Conservation (phyloP, 331 rosid genomes). For the Phaseolus coccineus region DNA sequence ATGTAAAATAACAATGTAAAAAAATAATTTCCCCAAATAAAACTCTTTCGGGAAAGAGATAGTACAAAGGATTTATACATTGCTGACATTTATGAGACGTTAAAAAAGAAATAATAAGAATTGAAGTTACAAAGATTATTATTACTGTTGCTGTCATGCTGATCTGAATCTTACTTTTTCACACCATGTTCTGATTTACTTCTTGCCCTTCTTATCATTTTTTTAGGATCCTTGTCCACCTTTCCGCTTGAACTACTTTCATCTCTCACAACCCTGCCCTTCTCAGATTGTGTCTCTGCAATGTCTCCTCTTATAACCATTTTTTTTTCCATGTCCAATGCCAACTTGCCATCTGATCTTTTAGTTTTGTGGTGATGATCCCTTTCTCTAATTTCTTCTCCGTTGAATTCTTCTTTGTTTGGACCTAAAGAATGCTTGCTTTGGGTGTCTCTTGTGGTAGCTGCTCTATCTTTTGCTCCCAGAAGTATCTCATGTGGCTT, state of each 20-base stretch:
- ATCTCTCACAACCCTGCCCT: constrained; percentile 49
- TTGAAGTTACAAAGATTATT: constrained; percentile 38
- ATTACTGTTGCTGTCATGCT: not conserved
- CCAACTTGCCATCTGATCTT: constrained; percentile 61
- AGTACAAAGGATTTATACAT: constrained; percentile 48
- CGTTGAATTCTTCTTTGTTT: constrained; percentile 49
- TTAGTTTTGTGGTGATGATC: constrained; percentile 48
- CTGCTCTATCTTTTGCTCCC: constrained; percentile 56
- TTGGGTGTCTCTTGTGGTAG: constrained; percentile 48
- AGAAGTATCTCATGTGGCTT: constrained; percentile 61
- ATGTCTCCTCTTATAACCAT: constrained; percentile 55
- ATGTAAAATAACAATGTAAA: not conserved
- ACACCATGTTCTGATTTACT: constrained; percentile 68
- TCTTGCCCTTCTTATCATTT: constrained; percentile 58
- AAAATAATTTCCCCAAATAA: constrained; percentile 20
- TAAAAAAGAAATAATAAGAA: constrained; percentile 43
- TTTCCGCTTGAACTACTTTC: constrained; percentile 57
- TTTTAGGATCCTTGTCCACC: constrained; percentile 71
- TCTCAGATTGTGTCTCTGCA: constrained; percentile 56
- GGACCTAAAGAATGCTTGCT: constrained; percentile 57
- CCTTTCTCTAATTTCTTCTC: constrained; percentile 54
- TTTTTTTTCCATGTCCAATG: constrained; percentile 57
- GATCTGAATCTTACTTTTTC: constrained; percentile 63
- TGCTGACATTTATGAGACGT: constrained; percentile 45
- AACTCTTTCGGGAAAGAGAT: constrained; percentile 27